Evolutionary conservation across 2,329 filamentous ascomycete genomes (phyloP), one percentile per base, ranked within the genome.

Genomic region (Ophiostoma tasmaniense): DNA sequence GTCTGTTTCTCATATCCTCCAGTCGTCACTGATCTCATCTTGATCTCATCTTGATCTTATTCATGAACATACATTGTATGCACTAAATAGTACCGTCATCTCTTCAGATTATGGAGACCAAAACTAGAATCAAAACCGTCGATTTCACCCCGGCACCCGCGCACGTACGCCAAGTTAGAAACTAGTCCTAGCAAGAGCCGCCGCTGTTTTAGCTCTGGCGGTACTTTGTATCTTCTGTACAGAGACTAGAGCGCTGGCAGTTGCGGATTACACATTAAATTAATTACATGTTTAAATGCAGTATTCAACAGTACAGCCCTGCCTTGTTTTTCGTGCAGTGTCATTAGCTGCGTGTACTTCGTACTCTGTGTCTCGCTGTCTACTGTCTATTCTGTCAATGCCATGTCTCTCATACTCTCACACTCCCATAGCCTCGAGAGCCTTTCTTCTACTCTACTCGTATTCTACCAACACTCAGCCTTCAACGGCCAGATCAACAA

Each of bases 271-370:
- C 5, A 33, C 33, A 33, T 30, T 30, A 61, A 61, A 61, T 30
- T 13, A 11, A 55, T 13, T 4, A n/a, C 25, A 61, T 11, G 30
- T 30, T 28, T 25, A 55, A 61, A 61, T 61, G 17, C 5, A 25
- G 2, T 13, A 55, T 25, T 55, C 10, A 55, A 10, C 25, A 22
- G 50, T 25, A 55, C 50, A 55, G 50, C 50, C 52, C 55, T 61
- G 55, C 55, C 55, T 30, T 61, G 55, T 61, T 30, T 61, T 28
- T 30, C 55, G 55, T 61, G 25, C 55, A 61, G 55, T 61, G 55
- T 61, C 55, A 61, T 61, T 61, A 61, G 55, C 11, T 10, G 22
- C 52, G 50, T 55, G 50, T 13, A 55, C n/a, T 52, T 11, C 17
- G 7, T 55, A 52, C 50, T 39, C 37, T 39, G 37, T 39, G 13